phyloP scores from a whole-genome alignment of 176 grass and related monocot genomes.

The Oryza punctata region DNA sequence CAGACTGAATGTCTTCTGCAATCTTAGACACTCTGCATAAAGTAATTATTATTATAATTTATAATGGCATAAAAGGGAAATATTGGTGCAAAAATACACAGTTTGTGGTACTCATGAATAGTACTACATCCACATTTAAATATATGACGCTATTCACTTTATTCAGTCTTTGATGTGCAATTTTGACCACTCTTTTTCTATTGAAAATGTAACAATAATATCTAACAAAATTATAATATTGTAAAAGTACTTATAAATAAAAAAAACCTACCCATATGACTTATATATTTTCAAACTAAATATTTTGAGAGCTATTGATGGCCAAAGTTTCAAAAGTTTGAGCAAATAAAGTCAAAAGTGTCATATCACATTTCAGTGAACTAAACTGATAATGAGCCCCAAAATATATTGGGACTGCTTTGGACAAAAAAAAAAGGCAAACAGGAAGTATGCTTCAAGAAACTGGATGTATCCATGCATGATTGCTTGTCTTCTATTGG shows the following conservation, averaged over 20 bases:
- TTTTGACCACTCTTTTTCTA: no score
- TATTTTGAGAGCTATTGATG: no score
- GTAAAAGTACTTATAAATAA: no score
- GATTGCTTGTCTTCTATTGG: neutral
- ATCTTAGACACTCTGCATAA: conserved; percentile 77
- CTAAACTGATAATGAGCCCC: neutral
- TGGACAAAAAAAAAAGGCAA: neutral
- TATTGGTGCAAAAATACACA: conserved; percentile 9
- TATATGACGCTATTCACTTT: no score
- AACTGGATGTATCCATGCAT: neutral
- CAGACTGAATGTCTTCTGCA: conserved; percentile 67
- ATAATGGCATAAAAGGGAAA: neutral
- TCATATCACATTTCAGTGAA: neutral
- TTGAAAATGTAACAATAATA: no score
- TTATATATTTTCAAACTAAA: no score
- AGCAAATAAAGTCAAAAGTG: no score
- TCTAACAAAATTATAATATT: no score
- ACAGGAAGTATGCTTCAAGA: conserved; percentile 18
- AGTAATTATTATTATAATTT: conserved; percentile 21
- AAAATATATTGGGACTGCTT: neutral
- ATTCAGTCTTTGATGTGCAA: no score
- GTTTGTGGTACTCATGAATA: neutral
- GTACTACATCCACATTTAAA: no score
- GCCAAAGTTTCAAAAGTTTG: no score
- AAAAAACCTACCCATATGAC: no score